Evolutionary conservation across 139 green algal species (phyloP).

Genomic region (Parachlorella kessleri): DNA sequence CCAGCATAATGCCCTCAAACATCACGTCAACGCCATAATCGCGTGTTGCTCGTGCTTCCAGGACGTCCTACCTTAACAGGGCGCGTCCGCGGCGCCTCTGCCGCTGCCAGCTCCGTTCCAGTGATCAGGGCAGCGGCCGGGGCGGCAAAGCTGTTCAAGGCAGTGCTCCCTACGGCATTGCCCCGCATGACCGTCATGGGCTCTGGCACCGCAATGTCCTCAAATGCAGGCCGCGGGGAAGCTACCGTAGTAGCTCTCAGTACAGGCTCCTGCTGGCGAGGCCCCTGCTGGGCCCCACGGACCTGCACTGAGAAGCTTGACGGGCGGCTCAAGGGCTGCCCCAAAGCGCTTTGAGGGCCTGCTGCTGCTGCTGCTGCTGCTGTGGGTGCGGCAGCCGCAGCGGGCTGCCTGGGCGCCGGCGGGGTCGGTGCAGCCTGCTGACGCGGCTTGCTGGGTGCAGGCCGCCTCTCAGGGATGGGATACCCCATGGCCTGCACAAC

Average conservation of each 20-base stretch:
- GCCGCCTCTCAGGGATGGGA: conserved; percentile 6
- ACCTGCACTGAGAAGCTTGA: not conserved
- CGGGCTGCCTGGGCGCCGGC: not conserved
- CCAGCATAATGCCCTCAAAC: too few species aligned
- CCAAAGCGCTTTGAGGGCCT: too few species aligned
- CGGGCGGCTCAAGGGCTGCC: not conserved
- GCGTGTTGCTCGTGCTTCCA: too few species aligned
- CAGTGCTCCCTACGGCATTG: not conserved
- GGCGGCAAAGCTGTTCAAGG: not conserved
- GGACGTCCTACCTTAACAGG: too few species aligned
- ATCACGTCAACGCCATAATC: too few species aligned
- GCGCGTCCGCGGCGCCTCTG: conserved; percentile 1
- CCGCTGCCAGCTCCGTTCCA: conserved; percentile 26
- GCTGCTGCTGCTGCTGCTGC: too few species aligned
- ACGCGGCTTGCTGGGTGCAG: not conserved
- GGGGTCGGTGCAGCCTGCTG: conserved; percentile 1
- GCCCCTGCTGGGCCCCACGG: not conserved
- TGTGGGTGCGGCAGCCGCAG: not conserved
- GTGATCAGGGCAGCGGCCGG: conserved; percentile 3
- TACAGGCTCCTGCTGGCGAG: not conserved
- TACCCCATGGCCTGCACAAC: not conserved
- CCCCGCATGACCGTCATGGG: conserved; percentile 1
- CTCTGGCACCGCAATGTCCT: not conserved
- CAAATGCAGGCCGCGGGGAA: not conserved
- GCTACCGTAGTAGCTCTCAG: not conserved